Conservation (phyloP, 352 stramenopile genomes). For the Phytophthora agathidicida region DNA sequence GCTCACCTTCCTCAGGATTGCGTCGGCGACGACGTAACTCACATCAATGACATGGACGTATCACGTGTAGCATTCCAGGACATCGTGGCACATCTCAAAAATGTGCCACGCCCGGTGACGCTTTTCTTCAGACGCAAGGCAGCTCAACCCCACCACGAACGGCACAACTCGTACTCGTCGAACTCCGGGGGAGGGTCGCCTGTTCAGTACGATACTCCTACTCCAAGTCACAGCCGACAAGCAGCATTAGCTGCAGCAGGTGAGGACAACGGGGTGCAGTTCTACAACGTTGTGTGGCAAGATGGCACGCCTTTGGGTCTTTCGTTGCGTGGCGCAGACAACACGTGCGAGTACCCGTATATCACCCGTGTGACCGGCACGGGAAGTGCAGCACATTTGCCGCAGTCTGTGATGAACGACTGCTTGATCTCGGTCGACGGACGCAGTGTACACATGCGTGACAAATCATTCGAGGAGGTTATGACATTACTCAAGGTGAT, state of each 20-base stretch:
- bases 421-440: conserved; percentile 80
- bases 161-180: conserved; percentile 49
- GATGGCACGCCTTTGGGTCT: conserved; percentile 76
- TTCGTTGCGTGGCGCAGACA: conserved; percentile 76
- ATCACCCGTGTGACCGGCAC: conserved; percentile 88
- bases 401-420: conserved; percentile 77
- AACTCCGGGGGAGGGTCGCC: conserved; percentile 39
- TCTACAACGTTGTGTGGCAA: conserved; percentile 88
- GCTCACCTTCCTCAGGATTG: conserved; percentile 82
- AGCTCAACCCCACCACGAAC: conserved; percentile 25
- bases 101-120: conserved; percentile 77
- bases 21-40: conserved; percentile 78
- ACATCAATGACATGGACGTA: conserved; percentile 90
- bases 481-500: conserved; percentile 90
- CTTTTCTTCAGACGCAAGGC: conserved; percentile 72
- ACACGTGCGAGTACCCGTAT: conserved; percentile 81
- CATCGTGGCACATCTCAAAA: conserved; percentile 82
- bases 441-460: conserved; percentile 76
- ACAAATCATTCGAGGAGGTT: conserved; percentile 89
- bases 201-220: conserved; percentile 48
- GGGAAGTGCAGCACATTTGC: conserved; percentile 80
- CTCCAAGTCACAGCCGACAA: conserved; percentile 40
- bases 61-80: conserved; percentile 72
- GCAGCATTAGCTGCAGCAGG: conserved; percentile 31
- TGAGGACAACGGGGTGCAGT: conserved; percentile 53